phyloP scores from a whole-genome alignment of 371 early-diverging fungal species.

The Smittium culicis region DNA sequence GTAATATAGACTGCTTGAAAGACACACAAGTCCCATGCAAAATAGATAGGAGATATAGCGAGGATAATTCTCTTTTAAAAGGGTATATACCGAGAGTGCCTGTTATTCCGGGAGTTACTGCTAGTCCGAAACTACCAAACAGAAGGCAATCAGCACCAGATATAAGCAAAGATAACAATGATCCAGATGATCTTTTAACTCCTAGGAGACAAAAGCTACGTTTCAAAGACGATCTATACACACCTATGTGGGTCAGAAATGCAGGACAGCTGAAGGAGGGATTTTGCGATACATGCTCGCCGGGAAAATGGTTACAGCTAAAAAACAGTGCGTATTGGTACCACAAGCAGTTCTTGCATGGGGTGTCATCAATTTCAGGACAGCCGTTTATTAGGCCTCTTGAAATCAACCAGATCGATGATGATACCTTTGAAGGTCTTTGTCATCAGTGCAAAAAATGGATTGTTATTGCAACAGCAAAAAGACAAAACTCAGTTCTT shows the following conservation, averaged over 20 bases:
- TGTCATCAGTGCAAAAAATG: slow-evolving; percentile 79
- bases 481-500: slow-evolving; percentile 60
- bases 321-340: slow-evolving; percentile 92
- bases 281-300: slow-evolving; percentile 69
- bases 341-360: slow-evolving; percentile 85
- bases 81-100: slow-evolving; percentile 9
- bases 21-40: neutral
- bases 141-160: slow-evolving; percentile 26
- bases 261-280: slow-evolving; percentile 73
- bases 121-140: slow-evolving; percentile 29
- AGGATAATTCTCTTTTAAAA: neutral
- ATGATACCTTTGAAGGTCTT: slow-evolving; percentile 60
- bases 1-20: neutral
- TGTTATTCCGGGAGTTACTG: slow-evolving; percentile 28
- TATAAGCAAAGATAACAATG: slow-evolving; percentile 1
- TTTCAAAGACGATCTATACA: slow-evolving; percentile 68
- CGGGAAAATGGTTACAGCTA: slow-evolving; percentile 80
- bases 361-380: slow-evolving; percentile 82
- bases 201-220: slow-evolving; percentile 35
- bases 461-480: slow-evolving; percentile 64
- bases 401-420: slow-evolving; percentile 49
- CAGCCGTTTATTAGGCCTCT: slow-evolving; percentile 59
- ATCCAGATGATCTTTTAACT: neutral
- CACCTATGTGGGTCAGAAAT: slow-evolving; percentile 73
- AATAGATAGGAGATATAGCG: neutral